A percentile compares a stretch with the other conserved stretches of the same genome.
These are phyloP conservation scores for Speleostelium caveatum DNA, from an alignment of 78 protist species.

Conservation along the genomic window DNA sequence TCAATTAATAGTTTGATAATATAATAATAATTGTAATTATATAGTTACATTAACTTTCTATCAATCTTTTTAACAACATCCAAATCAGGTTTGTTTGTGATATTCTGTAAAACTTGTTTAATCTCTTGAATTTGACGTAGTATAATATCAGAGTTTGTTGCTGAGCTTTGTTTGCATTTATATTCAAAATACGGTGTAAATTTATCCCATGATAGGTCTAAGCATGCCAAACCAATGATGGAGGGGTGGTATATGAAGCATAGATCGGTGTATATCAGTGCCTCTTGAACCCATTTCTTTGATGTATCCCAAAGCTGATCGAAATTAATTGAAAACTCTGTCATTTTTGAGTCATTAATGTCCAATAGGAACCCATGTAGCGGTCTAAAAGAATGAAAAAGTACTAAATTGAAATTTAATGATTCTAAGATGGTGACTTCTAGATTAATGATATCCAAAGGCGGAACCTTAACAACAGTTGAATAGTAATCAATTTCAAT, in stretches of 20 bases:
- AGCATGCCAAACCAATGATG: conserved; percentile 57
- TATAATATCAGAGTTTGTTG: not conserved
- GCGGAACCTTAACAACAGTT: not conserved
- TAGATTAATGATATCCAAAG: conserved; percentile 25
- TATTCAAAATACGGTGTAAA: conserved; percentile 27
- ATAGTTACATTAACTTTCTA: conserved; percentile 32
- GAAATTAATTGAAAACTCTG: conserved; percentile 8
- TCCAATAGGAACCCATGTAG: conserved; percentile 37
- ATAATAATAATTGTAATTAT: not conserved
- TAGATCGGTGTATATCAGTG: conserved; percentile 36
- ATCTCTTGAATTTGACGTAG: conserved; percentile 11
- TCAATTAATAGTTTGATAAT: not conserved
- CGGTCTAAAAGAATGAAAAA: conserved; percentile 64
- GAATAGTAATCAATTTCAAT: conserved; percentile 46
- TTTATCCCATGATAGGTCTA: conserved; percentile 11
- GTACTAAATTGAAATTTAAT: conserved; percentile 33
- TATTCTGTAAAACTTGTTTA: not conserved
- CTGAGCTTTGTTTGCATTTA: conserved; percentile 9
- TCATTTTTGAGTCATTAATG: not conserved
- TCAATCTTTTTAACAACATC: conserved; percentile 31
- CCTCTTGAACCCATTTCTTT: conserved; percentile 7
- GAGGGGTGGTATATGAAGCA: conserved; percentile 46
- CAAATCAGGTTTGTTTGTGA: conserved; percentile 34
- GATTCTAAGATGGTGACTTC: conserved; percentile 41
- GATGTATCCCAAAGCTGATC: conserved; percentile 11